A percentile compares a stretch with the other conserved stretches of the same genome.
These are phyloP conservation scores for Trichoderma breve DNA, from an alignment of 2,329 filamentous ascomycete genomes.

Conservation along the genomic window DNA sequence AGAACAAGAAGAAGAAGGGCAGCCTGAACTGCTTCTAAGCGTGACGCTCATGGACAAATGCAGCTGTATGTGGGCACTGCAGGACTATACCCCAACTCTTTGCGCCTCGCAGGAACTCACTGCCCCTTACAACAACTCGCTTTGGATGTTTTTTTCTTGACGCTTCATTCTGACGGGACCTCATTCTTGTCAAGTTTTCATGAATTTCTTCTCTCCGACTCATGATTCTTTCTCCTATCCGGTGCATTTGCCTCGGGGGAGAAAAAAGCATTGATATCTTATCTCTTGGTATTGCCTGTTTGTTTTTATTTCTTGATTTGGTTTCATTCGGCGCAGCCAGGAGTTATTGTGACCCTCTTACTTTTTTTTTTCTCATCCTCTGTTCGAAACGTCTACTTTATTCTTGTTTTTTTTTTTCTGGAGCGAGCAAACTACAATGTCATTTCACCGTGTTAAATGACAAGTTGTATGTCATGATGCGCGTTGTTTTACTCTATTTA, in stretches of 20 bases:
- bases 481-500: background rate
- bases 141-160: background rate
- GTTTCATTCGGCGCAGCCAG: conserved; percentile 31
- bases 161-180: background rate
- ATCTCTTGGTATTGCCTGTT: background rate
- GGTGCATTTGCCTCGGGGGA: background rate
- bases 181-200: background rate
- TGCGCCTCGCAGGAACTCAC: conserved; percentile 15
- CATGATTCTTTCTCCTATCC: conserved; percentile 2
- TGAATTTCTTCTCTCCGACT: conserved; percentile 19
- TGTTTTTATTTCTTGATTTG: conserved; percentile 15
- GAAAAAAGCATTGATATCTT: background rate
- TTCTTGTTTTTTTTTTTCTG: background rate
- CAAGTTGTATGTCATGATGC: conserved; percentile 10
- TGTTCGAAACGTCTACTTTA: conserved; percentile 6
- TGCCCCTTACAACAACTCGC: background rate
- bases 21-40: conserved; percentile 93
- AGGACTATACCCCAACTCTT: conserved; percentile 21
- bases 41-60: background rate
- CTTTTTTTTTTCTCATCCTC: conserved; percentile 20
- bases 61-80: background rate
- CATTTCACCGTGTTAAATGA: background rate
- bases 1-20: conserved; percentile 91
- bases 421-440: conserved; percentile 7
- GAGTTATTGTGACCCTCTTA: conserved; percentile 27